Base-by-base conservation (phyloP, 2,329 filamentous ascomycete genomes). In the Fusarium virguliforme region DNA sequence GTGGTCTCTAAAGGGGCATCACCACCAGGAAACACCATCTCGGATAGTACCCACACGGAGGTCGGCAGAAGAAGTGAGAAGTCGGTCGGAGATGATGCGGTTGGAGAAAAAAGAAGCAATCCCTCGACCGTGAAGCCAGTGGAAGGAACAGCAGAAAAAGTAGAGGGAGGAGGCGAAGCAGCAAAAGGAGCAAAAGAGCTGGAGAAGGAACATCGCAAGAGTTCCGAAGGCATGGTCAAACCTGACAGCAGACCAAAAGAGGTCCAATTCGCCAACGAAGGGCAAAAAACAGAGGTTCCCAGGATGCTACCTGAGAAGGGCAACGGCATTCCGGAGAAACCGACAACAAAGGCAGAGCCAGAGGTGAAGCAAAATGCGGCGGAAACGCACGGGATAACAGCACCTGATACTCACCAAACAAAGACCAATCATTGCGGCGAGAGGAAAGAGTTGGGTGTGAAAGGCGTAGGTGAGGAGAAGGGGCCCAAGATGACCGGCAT, bases 361-460 rank as follows among this genome's bases (percentile, higher is more conserved):
- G 62, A 56, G 37, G 48, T 57, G 30, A 53, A 58, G 62, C 64
- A 54, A 50, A 64, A 63, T 43, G 54, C 61, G 61, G 55, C 63
- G 63, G 61, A 75, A 62, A 62, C 61, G 64, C 67, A 65, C 67
- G 74, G 74, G 66, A 73, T 38, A 46, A 76, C 74, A 75, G 74
- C 41, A 76, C 74, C 74, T 69, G 67, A 68, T 43, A 60, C 69
- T 66, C 60, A 67, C 37, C 60, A 70, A 72, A 67, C 37, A 51
- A 62, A 61, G 12, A 71, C 58, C 56, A 59, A 65, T 56, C 12
- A 63, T 28, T 58, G 56, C 48, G 41, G 34, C 41, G 65, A 41
- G 53, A 58, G 62, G 32, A 57, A 48, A 58, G 55, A 46, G 55
- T 32, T 43, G 55, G 28, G 8, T 46, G 28, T 32, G 15, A 59